Conservation (phyloP, 306 rosid species). For the Ormosia semicastrata region DNA sequence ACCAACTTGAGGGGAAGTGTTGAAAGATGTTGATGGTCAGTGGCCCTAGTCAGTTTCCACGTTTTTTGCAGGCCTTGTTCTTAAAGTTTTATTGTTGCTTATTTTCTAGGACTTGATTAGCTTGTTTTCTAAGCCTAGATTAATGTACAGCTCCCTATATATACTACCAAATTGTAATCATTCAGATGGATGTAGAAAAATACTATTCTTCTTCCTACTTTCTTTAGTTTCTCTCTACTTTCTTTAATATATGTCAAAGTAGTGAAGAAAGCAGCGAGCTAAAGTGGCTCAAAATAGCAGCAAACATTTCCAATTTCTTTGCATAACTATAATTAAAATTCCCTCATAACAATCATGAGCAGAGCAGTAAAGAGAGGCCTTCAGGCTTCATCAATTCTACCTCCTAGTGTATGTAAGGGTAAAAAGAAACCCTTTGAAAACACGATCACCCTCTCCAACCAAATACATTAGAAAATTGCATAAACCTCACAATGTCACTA, state of each 20-base stretch:
- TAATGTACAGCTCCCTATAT: too few species aligned
- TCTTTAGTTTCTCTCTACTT: too few species aligned
- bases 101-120: too few species aligned
- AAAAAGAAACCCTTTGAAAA: background rate
- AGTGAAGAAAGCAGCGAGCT: background rate
- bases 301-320: background rate
- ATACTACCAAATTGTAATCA: too few species aligned
- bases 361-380: background rate
- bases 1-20: too few species aligned
- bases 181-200: too few species aligned
- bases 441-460: background rate
- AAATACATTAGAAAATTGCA: background rate
- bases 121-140: too few species aligned
- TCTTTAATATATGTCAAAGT: background rate
- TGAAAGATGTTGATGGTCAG: too few species aligned
- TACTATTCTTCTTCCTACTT: too few species aligned
- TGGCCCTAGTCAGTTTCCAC: too few species aligned
- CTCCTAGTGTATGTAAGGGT: conserved; percentile 6
- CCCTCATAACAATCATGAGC: conserved; percentile 4
- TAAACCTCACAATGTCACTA: background rate
- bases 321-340: background rate
- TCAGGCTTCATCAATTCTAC: background rate
- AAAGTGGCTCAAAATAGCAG: background rate
- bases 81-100: too few species aligned
- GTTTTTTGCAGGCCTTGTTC: too few species aligned